Percentiles rank a stretch among this genome's conserved stretches.
phyloP scores from a whole-genome alignment of 164 flowering plant genomes.

The Houttuynia cordata region DNA sequence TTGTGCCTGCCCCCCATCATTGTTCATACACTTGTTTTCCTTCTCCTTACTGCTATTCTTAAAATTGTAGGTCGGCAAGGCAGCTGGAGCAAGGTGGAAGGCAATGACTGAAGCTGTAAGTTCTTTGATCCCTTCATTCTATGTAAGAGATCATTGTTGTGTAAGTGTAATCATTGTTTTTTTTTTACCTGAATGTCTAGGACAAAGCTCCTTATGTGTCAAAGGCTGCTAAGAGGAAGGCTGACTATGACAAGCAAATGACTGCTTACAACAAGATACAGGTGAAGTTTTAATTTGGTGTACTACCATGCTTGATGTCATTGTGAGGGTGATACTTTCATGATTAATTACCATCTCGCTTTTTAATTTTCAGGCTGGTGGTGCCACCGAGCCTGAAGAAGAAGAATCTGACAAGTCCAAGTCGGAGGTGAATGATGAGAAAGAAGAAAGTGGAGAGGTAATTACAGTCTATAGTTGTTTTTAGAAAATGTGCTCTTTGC shows the following conservation, averaged over 20 bases:
- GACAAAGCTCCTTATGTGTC: constrained; percentile 72
- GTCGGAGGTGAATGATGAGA: constrained; percentile 72
- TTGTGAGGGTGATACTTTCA: too few relatives aligned
- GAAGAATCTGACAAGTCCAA: constrained; percentile 66
- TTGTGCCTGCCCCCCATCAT: too few relatives aligned
- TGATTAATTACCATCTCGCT: too few relatives aligned
- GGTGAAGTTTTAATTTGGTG: constrained; percentile 17
- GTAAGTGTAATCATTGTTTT: too few relatives aligned
- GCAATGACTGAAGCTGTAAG: constrained; percentile 48
- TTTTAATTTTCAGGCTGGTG: constrained; percentile 27
- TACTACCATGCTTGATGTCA: too few relatives aligned
- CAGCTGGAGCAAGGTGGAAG: constrained; percentile 83
- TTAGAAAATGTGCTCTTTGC: too few relatives aligned
- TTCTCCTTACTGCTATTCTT: background rate
- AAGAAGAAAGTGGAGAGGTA: constrained; percentile 47
- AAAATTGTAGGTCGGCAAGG: constrained; percentile 58
- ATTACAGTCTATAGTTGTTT: background rate
- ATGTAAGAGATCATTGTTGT: too few relatives aligned
- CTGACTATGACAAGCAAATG: constrained; percentile 58
- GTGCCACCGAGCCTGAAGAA: constrained; percentile 17
- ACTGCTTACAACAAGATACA: constrained; percentile 66
- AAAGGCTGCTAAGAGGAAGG: constrained; percentile 66
- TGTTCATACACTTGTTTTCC: background rate
- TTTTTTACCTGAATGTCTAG: constrained; percentile 12
- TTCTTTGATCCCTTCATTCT: background rate